These are phyloP conservation scores for Fusarium tupiense DNA, from an alignment of 2,329 filamentous ascomycete species.

Conservation along the genomic window DNA sequence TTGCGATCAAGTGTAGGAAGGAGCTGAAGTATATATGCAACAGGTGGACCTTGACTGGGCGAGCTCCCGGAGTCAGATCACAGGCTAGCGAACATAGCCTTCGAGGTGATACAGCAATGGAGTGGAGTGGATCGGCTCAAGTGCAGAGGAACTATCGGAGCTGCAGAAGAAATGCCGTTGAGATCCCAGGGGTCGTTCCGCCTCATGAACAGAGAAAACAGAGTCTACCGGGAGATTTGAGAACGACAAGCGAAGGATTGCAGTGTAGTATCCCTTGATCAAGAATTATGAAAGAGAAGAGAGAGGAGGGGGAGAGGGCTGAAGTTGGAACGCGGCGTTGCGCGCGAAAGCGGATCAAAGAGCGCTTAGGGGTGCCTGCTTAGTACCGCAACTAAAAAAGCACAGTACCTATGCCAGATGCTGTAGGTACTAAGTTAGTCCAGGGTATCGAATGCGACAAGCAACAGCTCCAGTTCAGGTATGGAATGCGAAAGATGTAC, in stretches of 20 bases:
- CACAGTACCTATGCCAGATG: slow-evolving; percentile 12
- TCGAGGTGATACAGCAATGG: slow-evolving; percentile 27
- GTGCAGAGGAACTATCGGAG: slow-evolving; percentile 21
- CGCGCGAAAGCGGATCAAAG: slow-evolving; percentile 40
- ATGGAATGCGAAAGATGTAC: slow-evolving; percentile 6
- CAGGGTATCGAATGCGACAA: slow-evolving; percentile 21
- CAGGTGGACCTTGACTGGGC: slow-evolving; percentile 35
- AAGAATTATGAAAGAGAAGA: slow-evolving; percentile 27
- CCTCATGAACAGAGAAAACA: slow-evolving; percentile 2
- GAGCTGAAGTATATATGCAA: slow-evolving; percentile 50
- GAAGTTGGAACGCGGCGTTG: slow-evolving; percentile 40
- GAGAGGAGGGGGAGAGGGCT: slow-evolving; percentile 41
- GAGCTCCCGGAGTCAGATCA: slow-evolving; percentile 44
- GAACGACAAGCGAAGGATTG: slow-evolving; percentile 8
- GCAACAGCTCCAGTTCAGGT: slow-evolving; percentile 25
- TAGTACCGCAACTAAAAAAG: slow-evolving; percentile 25
- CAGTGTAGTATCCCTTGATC: slow-evolving; percentile 28
- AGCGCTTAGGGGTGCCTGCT: slow-evolving; percentile 42
- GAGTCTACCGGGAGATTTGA: not conserved
- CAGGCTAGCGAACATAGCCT: slow-evolving; percentile 47
- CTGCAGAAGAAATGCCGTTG: slow-evolving; percentile 25
- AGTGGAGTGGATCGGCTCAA: slow-evolving; percentile 30
- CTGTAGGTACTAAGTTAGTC: not conserved
- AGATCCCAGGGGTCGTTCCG: slow-evolving; percentile 16
- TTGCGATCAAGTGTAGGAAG: slow-evolving; percentile 37